Evolutionary conservation across 495 filamentous ascomycete species (phyloP).

Genomic region (Rhizodiscina lignyota): DNA sequence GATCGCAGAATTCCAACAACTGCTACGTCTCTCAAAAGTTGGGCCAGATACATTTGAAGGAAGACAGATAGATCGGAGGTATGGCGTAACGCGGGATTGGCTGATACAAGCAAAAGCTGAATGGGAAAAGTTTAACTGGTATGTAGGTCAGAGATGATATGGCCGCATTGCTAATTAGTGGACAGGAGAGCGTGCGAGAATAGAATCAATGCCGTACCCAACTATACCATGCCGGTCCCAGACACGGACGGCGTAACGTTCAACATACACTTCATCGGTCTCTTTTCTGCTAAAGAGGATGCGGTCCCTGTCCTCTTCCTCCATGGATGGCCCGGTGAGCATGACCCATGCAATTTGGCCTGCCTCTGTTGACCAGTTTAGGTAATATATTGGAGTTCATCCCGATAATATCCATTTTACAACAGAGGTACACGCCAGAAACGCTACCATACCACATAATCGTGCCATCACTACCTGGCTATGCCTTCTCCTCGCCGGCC

Average conservation of each 20-base stretch:
- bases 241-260: constrained; percentile 23
- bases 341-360: no score
- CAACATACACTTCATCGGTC: constrained; percentile 42
- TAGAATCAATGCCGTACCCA: constrained; percentile 45
- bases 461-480: constrained; percentile 45
- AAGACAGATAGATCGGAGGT: no score
- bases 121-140: no score
- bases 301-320: constrained; percentile 44
- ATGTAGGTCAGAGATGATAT: no score
- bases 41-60: no score
- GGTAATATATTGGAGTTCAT: no score
- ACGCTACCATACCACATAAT: constrained; percentile 46
- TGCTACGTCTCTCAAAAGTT: no score
- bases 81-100: no score
- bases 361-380: no score
- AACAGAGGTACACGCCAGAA: constrained; percentile 29
- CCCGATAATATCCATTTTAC: constrained; percentile 25
- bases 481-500: constrained; percentile 35
- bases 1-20: no score
- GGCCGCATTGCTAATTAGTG: no score
- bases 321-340: constrained; percentile 44
- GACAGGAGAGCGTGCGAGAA: constrained; percentile 35
- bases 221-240: constrained; percentile 37
- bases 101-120: no score
- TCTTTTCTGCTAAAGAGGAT: constrained; percentile 41